Conservation (phyloP, 345 rosid genomes). For the Citrus maxima region DNA sequence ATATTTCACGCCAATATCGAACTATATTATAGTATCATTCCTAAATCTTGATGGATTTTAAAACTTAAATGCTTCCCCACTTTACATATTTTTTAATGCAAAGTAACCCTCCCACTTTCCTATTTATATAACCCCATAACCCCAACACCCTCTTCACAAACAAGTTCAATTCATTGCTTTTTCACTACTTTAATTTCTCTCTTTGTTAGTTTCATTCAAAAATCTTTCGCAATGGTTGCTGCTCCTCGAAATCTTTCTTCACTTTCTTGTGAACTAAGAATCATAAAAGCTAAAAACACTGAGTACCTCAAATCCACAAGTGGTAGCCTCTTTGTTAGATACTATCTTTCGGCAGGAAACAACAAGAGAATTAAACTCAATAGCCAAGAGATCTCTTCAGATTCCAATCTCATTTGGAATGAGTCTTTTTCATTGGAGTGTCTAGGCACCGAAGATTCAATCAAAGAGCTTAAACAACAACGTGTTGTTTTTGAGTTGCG, state of each 20-base stretch:
- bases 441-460: constrained; percentile 47
- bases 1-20: constrained; percentile 6
- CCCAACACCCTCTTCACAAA: constrained; percentile 1
- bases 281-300: constrained; percentile 67
- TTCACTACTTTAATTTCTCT: not conserved
- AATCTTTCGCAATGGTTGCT: constrained; percentile 31
- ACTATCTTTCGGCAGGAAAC: constrained; percentile 54
- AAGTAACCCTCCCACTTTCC: not conserved
- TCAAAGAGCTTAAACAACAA: constrained; percentile 40
- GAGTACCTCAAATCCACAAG: constrained; percentile 31
- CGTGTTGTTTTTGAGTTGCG: constrained; percentile 60
- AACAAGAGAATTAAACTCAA: constrained; percentile 51
- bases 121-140: not conserved
- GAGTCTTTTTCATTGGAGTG: constrained; percentile 62
- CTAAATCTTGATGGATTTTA: constrained; percentile 7
- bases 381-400: constrained; percentile 43
- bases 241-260: constrained; percentile 22
- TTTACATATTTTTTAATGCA: not conserved
- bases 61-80: not conserved
- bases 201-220: no score
- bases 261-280: constrained; percentile 51
- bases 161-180: not conserved
- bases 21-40: not conserved
- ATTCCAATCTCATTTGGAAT: constrained; percentile 45
- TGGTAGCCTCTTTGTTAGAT: constrained; percentile 55